Evolutionary conservation across 2,329 filamentous ascomycete genomes (phyloP), one percentile per base, ranked within the genome.

Genomic region (Dothiorella sarmentorum): DNA sequence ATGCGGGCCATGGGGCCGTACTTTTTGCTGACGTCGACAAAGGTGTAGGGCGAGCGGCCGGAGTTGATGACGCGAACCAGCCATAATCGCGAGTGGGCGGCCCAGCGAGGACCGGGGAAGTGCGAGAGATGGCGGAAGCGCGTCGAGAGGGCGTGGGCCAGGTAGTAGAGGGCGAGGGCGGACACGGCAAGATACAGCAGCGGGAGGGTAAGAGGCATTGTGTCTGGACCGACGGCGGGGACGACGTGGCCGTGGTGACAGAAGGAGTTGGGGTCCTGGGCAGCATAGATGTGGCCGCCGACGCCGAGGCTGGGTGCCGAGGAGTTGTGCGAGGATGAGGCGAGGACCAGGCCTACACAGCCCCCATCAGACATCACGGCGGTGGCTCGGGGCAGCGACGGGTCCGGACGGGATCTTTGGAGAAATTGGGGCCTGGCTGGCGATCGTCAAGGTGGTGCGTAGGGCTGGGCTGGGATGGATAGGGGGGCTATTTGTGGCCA

Each of bases 1-100:
- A 79, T 71, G 29, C 79, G 60, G 65, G 75, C 75, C 58, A 78
- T 71, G 13, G 73, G 68, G 20, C 74, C 75, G 52, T 56, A 56
- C 52, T 33, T 33, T 13, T 17, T 26, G 52, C n/a, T 56, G 37
- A 56, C 38, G 40, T 44, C 37, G 37, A 56, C 52, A 38, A 56
- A 56, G 37, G 52, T 56, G 31, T 56, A 35, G 37, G 52, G 37
- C 26, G 52, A 56, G 27, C 20, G 18, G n/a, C 52, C 52, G 1
- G 52, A 56, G 37, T 33, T 38, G 37, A 56, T 27, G 4, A 44
- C 38, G 15, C 35, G 33, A 26, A 27, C 37, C 13, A 56, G 52
- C 52, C 52, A 56, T 22, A 43, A 15, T 7, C 52, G 52, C 38
- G 52, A n/a, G 27, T 56, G 40, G 18, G 52, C 52, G 26, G 52